Percentiles rank a stretch among this genome's conserved stretches.
Conservation (phyloP, 75 land plant species). For the Adiantum capillusveneris region DNA sequence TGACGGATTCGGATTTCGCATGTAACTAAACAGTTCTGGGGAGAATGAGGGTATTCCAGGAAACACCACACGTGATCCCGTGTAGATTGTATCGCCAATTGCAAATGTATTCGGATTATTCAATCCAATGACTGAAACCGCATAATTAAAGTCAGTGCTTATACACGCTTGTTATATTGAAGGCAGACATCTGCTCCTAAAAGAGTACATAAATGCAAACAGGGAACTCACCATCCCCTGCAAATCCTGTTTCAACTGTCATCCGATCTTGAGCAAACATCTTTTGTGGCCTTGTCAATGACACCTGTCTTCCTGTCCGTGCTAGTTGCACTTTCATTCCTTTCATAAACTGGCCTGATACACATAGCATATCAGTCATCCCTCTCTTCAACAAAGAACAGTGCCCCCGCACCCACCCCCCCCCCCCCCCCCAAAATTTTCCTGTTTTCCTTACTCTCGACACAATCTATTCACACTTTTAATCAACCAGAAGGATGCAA, state of each 20-base stretch:
- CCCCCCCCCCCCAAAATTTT: no score
- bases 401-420: no score
- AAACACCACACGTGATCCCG: slow-evolving; percentile 26
- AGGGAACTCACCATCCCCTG: slow-evolving; percentile 46
- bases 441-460: no score
- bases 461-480: no score
- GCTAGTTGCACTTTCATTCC: slow-evolving; percentile 53
- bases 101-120: slow-evolving; percentile 50
- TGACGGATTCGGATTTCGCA: slow-evolving; percentile 44
- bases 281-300: slow-evolving; percentile 47
- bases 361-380: no score
- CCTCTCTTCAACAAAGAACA: no score
- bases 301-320: slow-evolving; percentile 35
- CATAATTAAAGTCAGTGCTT: background rate
- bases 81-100: slow-evolving; percentile 44
- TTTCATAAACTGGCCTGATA: slow-evolving; percentile 41
- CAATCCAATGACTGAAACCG: slow-evolving; percentile 38
- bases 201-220: no score
- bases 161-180: no score
- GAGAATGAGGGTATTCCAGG: slow-evolving; percentile 55
- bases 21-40: slow-evolving; percentile 38
- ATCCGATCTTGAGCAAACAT: slow-evolving; percentile 47
- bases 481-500: no score
- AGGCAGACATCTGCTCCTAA: no score
- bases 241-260: slow-evolving; percentile 40